Evolutionary conservation across 1,284 basidiomycete species (phyloP).

Genomic region (Ustilago vetiveriae): DNA sequence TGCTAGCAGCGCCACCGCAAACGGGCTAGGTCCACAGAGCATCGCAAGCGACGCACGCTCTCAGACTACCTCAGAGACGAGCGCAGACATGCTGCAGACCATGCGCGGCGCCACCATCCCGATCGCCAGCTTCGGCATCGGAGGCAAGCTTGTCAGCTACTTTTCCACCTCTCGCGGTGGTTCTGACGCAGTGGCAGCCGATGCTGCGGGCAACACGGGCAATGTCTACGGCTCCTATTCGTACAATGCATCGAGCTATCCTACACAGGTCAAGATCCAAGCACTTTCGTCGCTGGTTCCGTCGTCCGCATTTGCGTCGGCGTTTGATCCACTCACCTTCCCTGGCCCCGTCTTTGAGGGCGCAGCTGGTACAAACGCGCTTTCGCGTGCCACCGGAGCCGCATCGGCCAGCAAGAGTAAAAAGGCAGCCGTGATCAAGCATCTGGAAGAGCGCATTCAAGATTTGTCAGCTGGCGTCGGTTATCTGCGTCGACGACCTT

Average conservation of each 20-base stretch:
- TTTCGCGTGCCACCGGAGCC: constrained; percentile 50
- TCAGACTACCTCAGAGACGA: constrained; percentile 18
- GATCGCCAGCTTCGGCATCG: constrained; percentile 60
- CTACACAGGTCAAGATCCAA: constrained; percentile 46
- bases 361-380: constrained; percentile 40
- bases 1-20: constrained; percentile 12
- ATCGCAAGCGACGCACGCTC: constrained; percentile 20
- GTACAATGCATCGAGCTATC: constrained; percentile 33
- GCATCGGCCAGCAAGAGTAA: constrained; percentile 49
- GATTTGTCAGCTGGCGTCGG: constrained; percentile 59
- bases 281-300: constrained; percentile 48
- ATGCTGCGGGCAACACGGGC: constrained; percentile 1
- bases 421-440: constrained; percentile 55
- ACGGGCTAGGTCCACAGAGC: constrained; percentile 14
- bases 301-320: constrained; percentile 50
- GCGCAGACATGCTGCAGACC: constrained; percentile 52
- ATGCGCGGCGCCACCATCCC: constrained; percentile 54
- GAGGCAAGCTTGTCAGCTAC: constrained; percentile 61
- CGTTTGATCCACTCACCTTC: constrained; percentile 59
- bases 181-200: constrained; percentile 3
- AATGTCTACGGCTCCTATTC: constrained; percentile 43
- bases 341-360: constrained; percentile 62
- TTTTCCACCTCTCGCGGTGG: constrained; percentile 43
- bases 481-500: constrained; percentile 55
- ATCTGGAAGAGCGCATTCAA: constrained; percentile 56